Conservation (phyloP, 495 filamentous ascomycete species). For the Schizothecium vesticola region DNA sequence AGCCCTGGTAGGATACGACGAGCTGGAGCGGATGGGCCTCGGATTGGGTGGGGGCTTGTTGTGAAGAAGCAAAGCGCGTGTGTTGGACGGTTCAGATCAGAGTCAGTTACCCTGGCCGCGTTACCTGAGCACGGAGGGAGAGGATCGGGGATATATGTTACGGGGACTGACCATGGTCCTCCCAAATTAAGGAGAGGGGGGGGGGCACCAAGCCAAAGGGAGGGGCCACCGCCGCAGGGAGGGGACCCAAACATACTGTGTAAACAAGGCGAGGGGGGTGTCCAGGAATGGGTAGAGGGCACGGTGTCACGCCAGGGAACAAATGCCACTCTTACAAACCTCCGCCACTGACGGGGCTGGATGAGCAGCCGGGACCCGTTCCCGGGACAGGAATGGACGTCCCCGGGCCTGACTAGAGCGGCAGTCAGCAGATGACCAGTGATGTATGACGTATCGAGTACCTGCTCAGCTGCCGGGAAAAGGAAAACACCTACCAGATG, state of each 20-base stretch:
- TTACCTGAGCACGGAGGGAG: conserved; percentile 3
- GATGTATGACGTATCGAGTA: not conserved
- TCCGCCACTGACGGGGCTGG: not conserved
- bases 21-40: not conserved
- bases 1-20: not conserved
- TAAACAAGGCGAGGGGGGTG: conserved; percentile 14
- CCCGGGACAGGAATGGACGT: not conserved
- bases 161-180: not conserved
- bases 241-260: conserved; percentile 3
- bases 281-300: conserved; percentile 4
- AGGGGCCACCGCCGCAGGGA: not conserved
- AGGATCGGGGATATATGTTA: conserved; percentile 10
- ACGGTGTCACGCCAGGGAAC: not conserved
- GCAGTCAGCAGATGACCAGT: not conserved
- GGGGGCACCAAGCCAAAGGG: not conserved
- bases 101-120: not conserved
- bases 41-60: not conserved
- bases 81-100: not conserved
- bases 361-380: not conserved
- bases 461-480: not conserved
- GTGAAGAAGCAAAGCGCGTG: not conserved
- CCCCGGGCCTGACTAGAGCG: not conserved
- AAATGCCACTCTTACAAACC: not conserved
- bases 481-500: not conserved
- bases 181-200: not conserved